Evolutionary conservation across 768 basidiomycete species (phyloP), one percentile per base, ranked within the genome.

Genomic region (Lactifluus rugatus): DNA sequence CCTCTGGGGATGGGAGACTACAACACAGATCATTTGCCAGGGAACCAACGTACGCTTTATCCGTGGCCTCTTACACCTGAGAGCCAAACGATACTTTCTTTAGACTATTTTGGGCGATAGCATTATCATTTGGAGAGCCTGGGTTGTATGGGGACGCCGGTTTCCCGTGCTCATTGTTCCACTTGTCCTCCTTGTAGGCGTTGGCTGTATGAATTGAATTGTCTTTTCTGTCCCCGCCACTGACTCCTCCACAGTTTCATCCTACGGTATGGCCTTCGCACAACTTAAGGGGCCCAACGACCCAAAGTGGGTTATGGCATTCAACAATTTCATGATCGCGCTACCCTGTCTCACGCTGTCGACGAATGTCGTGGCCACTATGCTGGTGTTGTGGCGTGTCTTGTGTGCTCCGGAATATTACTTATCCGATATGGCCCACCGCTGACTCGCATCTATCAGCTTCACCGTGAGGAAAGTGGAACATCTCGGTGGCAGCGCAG

Each of bases 91-190:
- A 44, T 14, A 5, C 11, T 49, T n/a, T 28, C 52, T 23, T 28
- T 16, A 60, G 61, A 42, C 42, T 21, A 16, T 62, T 14, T 26
- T 62, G 19, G 49, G 61, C 17, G 57, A 62, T 25, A 50, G 52
- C 6, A 59, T 62, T 34, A 53, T 62, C 31, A 62, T 62, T n/a
- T 62, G 61, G 61, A 53, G 61, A 34, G 61, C 61, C 36, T 60
- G 58, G 53, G 36, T 55, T 6, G 57, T 60, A 34, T 62, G 53
- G 52, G 45, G 26, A 7, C 57, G 58, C 45, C 36, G 31, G 11
- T n/a, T 54, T 16, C 21, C 41, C 25, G 49, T 62, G 5, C 42
- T 62, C 17, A n/a, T 51, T 10, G 21, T 45, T 8, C 61, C 61
- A 13, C 23, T 54, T 41, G n/a, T 46, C 42, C 49, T 62, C 48